Conservation (phyloP, 352 stramenopile genomes). For the Thalassiosira pacifica region DNA sequence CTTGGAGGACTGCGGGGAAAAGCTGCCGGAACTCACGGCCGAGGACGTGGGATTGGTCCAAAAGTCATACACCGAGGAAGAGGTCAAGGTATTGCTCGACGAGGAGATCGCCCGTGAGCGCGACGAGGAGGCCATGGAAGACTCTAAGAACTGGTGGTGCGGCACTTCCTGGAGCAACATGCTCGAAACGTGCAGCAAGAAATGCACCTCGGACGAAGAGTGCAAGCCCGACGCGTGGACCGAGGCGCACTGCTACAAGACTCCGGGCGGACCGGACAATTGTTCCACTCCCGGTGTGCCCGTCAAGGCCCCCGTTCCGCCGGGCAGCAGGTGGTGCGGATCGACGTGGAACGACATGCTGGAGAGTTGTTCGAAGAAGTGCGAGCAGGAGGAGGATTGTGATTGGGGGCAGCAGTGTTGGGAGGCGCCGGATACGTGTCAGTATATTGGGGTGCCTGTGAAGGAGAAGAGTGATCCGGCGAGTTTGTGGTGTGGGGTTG, state of each 20-base stretch:
- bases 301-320: slow-evolving; percentile 3
- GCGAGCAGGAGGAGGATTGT: slow-evolving; percentile 57
- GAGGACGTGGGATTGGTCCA: slow-evolving; percentile 46
- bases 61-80: slow-evolving; percentile 47
- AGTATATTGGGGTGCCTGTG: slow-evolving; percentile 46
- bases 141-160: slow-evolving; percentile 58
- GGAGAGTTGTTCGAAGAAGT: slow-evolving; percentile 45
- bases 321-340: slow-evolving; percentile 47
- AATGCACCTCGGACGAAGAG: slow-evolving; percentile 44
- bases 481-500: slow-evolving; percentile 44
- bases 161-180: slow-evolving; percentile 46
- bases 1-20: slow-evolving; percentile 39
- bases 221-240: slow-evolving; percentile 44
- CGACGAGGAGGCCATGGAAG: slow-evolving; percentile 35
- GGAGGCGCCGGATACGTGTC: slow-evolving; percentile 54
- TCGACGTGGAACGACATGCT: slow-evolving; percentile 58
- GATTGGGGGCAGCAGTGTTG: slow-evolving; percentile 31
- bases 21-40: slow-evolving; percentile 49
- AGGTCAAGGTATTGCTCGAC: slow-evolving; percentile 38
- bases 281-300: slow-evolving; percentile 36
- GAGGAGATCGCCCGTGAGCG: slow-evolving; percentile 33
- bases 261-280: slow-evolving; percentile 46
- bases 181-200: slow-evolving; percentile 55
- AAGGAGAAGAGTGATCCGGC: slow-evolving; percentile 28
- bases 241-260: slow-evolving; percentile 36